A percentile compares a stretch with the other conserved stretches of the same genome.
Conservation (phyloP, 116 monocot genomes). For the Thalassia testudinum region DNA sequence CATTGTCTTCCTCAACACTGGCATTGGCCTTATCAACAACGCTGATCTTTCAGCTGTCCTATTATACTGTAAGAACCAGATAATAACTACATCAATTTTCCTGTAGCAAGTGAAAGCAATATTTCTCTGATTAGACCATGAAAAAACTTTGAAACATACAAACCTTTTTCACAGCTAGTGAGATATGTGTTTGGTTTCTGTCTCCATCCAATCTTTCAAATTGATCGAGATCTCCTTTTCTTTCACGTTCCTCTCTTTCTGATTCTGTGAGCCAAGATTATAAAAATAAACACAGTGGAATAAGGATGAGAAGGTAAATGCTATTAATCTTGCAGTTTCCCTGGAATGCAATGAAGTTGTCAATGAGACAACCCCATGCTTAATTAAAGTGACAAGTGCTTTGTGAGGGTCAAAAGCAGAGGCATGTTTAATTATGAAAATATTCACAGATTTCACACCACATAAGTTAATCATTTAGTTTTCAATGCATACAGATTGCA, state of each 20-base stretch:
- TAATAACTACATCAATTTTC: constrained; percentile 31
- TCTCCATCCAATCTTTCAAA: constrained; percentile 89
- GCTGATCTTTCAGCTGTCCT: constrained; percentile 86
- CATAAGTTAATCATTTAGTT: too few species aligned
- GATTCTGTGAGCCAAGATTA: constrained; percentile 32
- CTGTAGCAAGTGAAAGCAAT: too few species aligned
- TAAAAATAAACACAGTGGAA: not conserved
- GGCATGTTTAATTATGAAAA: too few species aligned
- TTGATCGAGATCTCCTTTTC: constrained; percentile 97
- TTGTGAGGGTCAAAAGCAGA: too few species aligned
- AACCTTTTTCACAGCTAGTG: constrained; percentile 95
- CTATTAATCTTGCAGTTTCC: too few species aligned
- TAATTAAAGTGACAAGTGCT: too few species aligned
- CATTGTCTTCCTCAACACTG: constrained; percentile 73
- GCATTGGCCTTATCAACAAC: constrained; percentile 80
- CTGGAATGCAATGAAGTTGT: too few species aligned
- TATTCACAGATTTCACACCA: too few species aligned
- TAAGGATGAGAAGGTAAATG: too few species aligned
- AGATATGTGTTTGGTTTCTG: constrained; percentile 80
- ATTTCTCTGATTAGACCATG: too few species aligned
- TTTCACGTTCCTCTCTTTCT: constrained; percentile 89
- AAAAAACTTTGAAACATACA: not conserved
- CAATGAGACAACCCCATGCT: too few species aligned
- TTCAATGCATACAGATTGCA: too few species aligned
- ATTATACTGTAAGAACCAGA: constrained; percentile 83